Base-by-base conservation (phyloP, 352 stramenopile species). In the Globisporangium emineosum region DNA sequence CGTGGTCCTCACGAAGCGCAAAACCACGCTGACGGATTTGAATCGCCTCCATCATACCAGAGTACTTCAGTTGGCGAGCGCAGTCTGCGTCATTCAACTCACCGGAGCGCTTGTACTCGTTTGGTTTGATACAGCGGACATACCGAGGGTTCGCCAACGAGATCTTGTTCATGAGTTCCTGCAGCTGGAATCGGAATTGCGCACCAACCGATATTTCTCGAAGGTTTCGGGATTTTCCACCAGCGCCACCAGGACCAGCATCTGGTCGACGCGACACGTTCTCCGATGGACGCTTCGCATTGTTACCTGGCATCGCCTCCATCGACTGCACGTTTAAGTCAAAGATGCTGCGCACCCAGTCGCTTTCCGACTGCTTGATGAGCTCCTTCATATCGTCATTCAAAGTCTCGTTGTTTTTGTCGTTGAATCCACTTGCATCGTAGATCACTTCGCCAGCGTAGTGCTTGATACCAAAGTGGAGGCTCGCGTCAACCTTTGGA, bases 361-460 rank as follows among this genome's bases (percentile, higher is more conserved):
- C 79, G 56, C 81, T 95, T 60, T 76, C 69, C 5, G 84, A 95
- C 68, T 94, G 79, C 13, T 94, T 89, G 56, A 97, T 91, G 12
- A 98, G 72, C 62, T 97, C 90, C 73, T 96, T 96, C 88, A 96
- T 96, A 59, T 97, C 92, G 65, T 97, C 90, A 64, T 97, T 97
- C 64, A 99, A 66, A 54, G 91, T 98, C 71, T 99, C 97, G 62
- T 98, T 98, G 86, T 99, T 99, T 77, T 99, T 99, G 70, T 99
- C 97, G 32, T 99, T 97, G 72, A 99, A 99, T 33, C 94, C 94
- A 64, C 88, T 98, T 0, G 92, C 96, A 65, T 97, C 97, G 78
- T 99, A 99, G 43, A 97, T 91, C 15, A 99, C 96, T 67, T 98
- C 93, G 32, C 96, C 97, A 15, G 90, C 91, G 43, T 96, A 96